These are phyloP conservation scores for Neostapfia colusana DNA, from an alignment of 176 grass and related monocot species.

Conservation along the genomic window DNA sequence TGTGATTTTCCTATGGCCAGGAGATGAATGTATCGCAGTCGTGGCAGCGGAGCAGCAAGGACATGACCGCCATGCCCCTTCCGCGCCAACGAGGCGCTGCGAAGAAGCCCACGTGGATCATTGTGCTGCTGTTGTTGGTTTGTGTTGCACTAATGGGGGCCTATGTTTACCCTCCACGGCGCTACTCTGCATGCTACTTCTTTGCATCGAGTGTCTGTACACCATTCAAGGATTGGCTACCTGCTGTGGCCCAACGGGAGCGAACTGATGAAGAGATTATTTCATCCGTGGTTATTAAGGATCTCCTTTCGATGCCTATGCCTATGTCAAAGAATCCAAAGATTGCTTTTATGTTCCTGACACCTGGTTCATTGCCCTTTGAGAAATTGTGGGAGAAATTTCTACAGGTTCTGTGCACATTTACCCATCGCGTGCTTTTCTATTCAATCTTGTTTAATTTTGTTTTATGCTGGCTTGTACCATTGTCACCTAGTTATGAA, in stretches of 20 bases:
- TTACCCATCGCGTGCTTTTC: conserved; percentile 12
- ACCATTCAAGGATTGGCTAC: conserved; percentile 89
- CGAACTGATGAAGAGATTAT: conserved; percentile 72
- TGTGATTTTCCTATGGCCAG: conserved; percentile 39
- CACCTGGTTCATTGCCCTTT: conserved; percentile 86
- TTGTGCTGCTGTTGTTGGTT: conserved; percentile 71
- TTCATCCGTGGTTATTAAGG: conserved; percentile 59
- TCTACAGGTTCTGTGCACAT: conserved; percentile 58
- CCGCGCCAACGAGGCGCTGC: conserved; percentile 54
- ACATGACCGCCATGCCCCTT: conserved; percentile 60
- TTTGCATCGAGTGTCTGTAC: conserved; percentile 83
- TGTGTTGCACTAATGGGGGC: conserved; percentile 71
- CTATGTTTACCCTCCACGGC: conserved; percentile 80
- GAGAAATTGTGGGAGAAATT: conserved; percentile 94
- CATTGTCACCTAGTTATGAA: conserved; percentile 6
- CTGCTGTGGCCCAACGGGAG: conserved; percentile 49
- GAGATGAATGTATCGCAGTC: conserved; percentile 60
- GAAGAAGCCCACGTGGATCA: conserved; percentile 86
- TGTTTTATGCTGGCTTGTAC: conserved; percentile 11
- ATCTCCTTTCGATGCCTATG: conserved; percentile 68
- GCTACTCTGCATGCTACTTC: conserved; percentile 86
- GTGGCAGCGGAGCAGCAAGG: conserved; percentile 66
- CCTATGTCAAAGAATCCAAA: conserved; percentile 65
- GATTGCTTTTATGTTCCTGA: conserved; percentile 98
- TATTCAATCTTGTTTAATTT: not conserved